Base-by-base conservation (phyloP, 1,284 basidiomycete species). In the Inonotus hispidus region DNA sequence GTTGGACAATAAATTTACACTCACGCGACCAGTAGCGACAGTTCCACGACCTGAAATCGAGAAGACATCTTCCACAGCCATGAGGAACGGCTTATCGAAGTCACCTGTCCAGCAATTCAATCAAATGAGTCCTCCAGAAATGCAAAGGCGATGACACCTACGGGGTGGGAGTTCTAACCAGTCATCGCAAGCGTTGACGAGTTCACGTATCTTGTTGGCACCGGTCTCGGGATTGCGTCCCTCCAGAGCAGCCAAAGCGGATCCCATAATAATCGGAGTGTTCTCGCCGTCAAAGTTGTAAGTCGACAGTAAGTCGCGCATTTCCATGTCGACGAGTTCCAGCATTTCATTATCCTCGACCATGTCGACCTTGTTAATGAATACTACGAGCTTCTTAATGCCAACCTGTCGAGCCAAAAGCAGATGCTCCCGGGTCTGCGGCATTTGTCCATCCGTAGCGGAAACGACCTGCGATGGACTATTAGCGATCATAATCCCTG, bases 291-390 rank as follows among this genome's bases (percentile, higher is more conserved):
- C 96, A 68, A 92, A 99, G 71, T 93, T 93, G 78, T 95, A 95
- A 29, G 88, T 89, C 27, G 85, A 79, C 53, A 99, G 84, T n/a
- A 99, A 81, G 72, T 99, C 97, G 62, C 97, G 89, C 90, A 99
- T 99, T 82, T 99, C 97, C 96, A 99, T 99, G 71, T 99, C 97
- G 66, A 99, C 97, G 62, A 99, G 90, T 80, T 98, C 95, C 64
- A 99, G 82, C 95, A 99, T 98, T 82, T 99, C 97, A 35, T 88
- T 84, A 82, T 99, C 97, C 66, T 92, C 86, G 64, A 99, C 91
- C 81, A 92, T 87, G 79, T 99, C 97, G 66, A 99, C 90, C 79
- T 98, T 98, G 90, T 99, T 99, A 76, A 99, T 95, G 82, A 98
- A 99, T 67, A 99, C 97, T 66, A 99, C 93, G 46, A 99, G 86